These are phyloP conservation scores for Laburnicola sp. DNA, from an alignment of 2,329 filamentous ascomycete species.

Conservation along the genomic window DNA sequence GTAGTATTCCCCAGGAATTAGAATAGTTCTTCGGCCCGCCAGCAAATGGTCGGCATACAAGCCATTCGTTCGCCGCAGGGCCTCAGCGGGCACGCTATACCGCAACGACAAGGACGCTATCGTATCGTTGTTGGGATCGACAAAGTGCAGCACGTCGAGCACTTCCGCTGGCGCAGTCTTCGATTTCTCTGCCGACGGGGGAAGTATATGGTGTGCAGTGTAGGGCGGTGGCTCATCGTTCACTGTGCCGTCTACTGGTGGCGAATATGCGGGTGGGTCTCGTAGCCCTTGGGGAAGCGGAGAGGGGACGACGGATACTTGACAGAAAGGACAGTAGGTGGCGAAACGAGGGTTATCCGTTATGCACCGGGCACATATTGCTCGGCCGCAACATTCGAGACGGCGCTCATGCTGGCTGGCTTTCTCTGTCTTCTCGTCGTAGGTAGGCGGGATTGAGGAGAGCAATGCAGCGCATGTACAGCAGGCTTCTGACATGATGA, in stretches of 20 bases:
- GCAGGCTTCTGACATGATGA: conserved; percentile 55
- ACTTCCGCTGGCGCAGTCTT: conserved; percentile 37
- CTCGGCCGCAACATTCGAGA: conserved; percentile 69
- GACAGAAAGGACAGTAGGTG: conserved; percentile 73
- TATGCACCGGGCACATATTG: conserved; percentile 73
- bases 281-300: conserved; percentile 66
- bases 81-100: conserved; percentile 68
- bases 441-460: conserved; percentile 56
- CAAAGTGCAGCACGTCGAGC: conserved; percentile 74
- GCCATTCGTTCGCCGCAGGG: conserved; percentile 68
- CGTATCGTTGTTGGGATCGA: conserved; percentile 70
- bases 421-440: conserved; percentile 63
- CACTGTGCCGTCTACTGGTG: conserved; percentile 37
- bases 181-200: conserved; percentile 37
- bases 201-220: conserved; percentile 37
- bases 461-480: conserved; percentile 71
- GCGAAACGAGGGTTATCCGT: conserved; percentile 70
- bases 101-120: conserved; percentile 69
- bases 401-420: conserved; percentile 61
- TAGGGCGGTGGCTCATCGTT: conserved; percentile 53
- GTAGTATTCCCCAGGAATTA: conserved; percentile 73
- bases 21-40: conserved; percentile 66
- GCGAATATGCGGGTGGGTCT: conserved; percentile 68
- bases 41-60: conserved; percentile 73
- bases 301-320: conserved; percentile 66